Base-by-base conservation (phyloP, 208 protist species). In the Angomonas deanei region DNA sequence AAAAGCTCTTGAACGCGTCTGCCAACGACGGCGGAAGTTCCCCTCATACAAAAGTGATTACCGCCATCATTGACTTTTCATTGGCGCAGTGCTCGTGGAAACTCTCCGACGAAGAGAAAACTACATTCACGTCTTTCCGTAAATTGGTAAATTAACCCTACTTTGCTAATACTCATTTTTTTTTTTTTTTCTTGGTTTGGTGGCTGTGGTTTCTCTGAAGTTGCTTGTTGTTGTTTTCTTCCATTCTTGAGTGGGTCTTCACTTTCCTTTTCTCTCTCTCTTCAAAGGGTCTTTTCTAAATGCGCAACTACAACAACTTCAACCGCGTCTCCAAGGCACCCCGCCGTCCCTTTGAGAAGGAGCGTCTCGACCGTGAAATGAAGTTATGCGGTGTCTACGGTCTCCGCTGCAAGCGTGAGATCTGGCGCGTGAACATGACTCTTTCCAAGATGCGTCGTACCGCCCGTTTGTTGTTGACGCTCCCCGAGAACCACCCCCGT, bases 341-440 rank as follows among this genome's bases (percentile, higher is more conserved):
- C 52, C 94, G 97, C 74, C 98, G 98, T 76, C 98, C 98, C 63
- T 99, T 99, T 86, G 99, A 99, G 87, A 99, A 99, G 91, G 98
- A 99, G 84, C 97, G 99, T 71, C 91, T 99, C 61, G 98, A 99
- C 81, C 84, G 90, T 54, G 99, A 99, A 93, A 94, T 99, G 72
- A 99, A 99, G 91, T 74, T 99, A 53, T 94, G 95, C 85, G 98
- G 98, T 55, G 95, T 99, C 88, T 99, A 97, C 79, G 98, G 98
- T 68, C 96, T 99, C 65, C 94, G 96, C 73, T 99, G 98, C 97
- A 99, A 99, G 93, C 96, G 94, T 74, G 98, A 99, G 91, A 96
- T 99, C 61, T 99, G 98, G 97, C 96, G 98, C 74, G 94, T 99
- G 38, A 93, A 99, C 86, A 96, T 97, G 68, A 95, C 94, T 42